phyloP scores from a whole-genome alignment of 192 early-diverging fungal genomes.

The Lobosporangium transversale region DNA sequence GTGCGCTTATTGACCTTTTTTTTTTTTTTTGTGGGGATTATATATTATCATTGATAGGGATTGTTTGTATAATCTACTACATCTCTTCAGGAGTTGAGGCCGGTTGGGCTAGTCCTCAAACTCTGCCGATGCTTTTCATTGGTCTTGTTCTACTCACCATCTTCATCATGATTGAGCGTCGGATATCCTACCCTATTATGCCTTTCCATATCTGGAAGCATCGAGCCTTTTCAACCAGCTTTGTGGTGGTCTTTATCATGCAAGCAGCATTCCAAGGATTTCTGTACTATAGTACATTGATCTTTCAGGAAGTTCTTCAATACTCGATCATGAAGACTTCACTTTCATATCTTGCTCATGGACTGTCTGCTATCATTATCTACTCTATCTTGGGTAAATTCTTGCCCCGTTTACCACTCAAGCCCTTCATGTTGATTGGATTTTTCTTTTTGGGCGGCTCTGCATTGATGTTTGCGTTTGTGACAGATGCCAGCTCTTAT shows the following conservation, averaged over 20 bases:
- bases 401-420: slow-evolving; percentile 37
- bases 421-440: slow-evolving; percentile 29
- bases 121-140: slow-evolving; percentile 32
- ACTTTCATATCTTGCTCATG: slow-evolving; percentile 55
- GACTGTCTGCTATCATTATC: slow-evolving; percentile 49
- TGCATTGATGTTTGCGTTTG: slow-evolving; percentile 37
- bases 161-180: slow-evolving; percentile 53
- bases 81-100: slow-evolving; percentile 50
- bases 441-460: slow-evolving; percentile 24
- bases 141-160: slow-evolving; percentile 46
- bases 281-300: slow-evolving; percentile 58
- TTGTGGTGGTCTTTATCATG: slow-evolving; percentile 42
- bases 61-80: slow-evolving; percentile 53
- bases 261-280: slow-evolving; percentile 56
- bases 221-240: slow-evolving; percentile 56
- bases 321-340: slow-evolving; percentile 56
- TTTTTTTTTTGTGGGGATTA: too few relatives aligned
- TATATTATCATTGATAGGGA: too few relatives aligned
- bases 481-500: slow-evolving; percentile 22
- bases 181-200: slow-evolving; percentile 55
- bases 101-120: slow-evolving; percentile 43
- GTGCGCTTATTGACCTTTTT: too few relatives aligned
- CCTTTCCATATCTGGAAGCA: slow-evolving; percentile 58
- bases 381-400: slow-evolving; percentile 50
- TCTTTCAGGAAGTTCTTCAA: slow-evolving; percentile 58